Evolutionary conservation across 768 basidiomycete species (phyloP).

Genomic region (Serendipita sp.): DNA sequence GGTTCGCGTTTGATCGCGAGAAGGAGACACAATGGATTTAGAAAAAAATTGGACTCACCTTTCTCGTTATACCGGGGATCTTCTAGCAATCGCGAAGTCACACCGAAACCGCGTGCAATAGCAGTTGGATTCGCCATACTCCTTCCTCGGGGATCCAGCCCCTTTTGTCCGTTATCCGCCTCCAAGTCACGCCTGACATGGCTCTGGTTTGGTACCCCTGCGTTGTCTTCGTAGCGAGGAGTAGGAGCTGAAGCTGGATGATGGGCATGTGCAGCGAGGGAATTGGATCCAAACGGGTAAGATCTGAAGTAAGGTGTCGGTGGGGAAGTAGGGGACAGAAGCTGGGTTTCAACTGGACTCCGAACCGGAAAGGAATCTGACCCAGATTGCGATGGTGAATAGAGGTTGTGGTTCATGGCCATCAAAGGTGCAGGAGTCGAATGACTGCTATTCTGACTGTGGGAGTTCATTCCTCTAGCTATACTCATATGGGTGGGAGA

Average conservation of each 20-base stretch:
- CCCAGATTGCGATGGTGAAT: background rate
- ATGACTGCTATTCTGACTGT: background rate
- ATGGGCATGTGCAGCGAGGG: background rate
- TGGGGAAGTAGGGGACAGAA: background rate
- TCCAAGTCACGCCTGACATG: background rate
- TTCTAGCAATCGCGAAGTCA: slow-evolving; percentile 23
- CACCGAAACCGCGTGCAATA: slow-evolving; percentile 61
- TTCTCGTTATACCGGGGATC: background rate
- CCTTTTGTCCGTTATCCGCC: background rate
- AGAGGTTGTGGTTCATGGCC: background rate
- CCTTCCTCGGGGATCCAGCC: background rate
- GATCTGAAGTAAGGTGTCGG: background rate
- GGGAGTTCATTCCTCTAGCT: slow-evolving; percentile 19
- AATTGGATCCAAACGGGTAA: background rate
- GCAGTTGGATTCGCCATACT: slow-evolving; percentile 3
- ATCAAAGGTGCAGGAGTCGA: slow-evolving; percentile 1
- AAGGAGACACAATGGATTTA: no score
- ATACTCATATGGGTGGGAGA: slow-evolving; percentile 17
- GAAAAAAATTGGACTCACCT: background rate
- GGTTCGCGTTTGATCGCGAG: no score
- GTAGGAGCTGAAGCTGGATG: background rate
- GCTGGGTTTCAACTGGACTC: background rate
- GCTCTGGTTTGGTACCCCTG: background rate
- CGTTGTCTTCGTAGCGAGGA: background rate
- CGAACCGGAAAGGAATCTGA: background rate